Conservation (phyloP, 2,329 filamentous ascomycete species). For the Curvularia verruculosa region DNA sequence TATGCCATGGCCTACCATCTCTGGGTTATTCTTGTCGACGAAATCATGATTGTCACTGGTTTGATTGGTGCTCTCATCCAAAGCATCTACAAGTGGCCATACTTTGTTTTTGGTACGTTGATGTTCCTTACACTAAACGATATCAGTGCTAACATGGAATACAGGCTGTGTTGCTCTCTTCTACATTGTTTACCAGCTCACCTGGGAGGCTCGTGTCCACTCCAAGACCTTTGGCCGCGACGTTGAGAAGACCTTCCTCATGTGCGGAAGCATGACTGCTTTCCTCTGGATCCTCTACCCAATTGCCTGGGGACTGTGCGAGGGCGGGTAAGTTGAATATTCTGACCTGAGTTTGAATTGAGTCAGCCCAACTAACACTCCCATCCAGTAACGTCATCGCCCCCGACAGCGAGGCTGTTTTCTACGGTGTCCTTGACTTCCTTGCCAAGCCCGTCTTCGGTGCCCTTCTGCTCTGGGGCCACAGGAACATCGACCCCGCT, state of each 20-base stretch:
- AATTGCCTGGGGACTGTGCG: constrained; percentile 64
- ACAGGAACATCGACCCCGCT: constrained; percentile 65
- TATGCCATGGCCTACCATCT: constrained; percentile 69
- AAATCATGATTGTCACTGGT: constrained; percentile 71
- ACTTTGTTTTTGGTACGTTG: constrained; percentile 59
- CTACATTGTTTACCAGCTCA: constrained; percentile 66
- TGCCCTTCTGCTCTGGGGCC: constrained; percentile 65
- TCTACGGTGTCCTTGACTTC: constrained; percentile 71
- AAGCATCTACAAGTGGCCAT: constrained; percentile 72
- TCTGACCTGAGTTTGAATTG: not conserved
- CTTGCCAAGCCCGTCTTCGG: constrained; percentile 70
- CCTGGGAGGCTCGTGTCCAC: constrained; percentile 62
- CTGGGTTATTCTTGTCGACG: constrained; percentile 66
- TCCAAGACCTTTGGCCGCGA: constrained; percentile 61
- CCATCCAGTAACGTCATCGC: constrained; percentile 66
- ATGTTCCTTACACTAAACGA: not conserved
- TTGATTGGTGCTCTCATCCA: constrained; percentile 69
- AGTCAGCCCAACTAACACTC: not conserved
- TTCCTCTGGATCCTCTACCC: constrained; percentile 70
- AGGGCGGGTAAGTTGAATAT: constrained; percentile 48
- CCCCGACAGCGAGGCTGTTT: constrained; percentile 69
- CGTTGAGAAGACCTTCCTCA: constrained; percentile 60
- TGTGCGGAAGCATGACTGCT: constrained; percentile 64
- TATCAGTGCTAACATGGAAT: constrained; percentile 4
- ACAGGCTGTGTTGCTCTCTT: constrained; percentile 55